Evolutionary conservation across 148 eudicot genomes (phyloP).

Genomic region (Spergularia bocconei): DNA sequence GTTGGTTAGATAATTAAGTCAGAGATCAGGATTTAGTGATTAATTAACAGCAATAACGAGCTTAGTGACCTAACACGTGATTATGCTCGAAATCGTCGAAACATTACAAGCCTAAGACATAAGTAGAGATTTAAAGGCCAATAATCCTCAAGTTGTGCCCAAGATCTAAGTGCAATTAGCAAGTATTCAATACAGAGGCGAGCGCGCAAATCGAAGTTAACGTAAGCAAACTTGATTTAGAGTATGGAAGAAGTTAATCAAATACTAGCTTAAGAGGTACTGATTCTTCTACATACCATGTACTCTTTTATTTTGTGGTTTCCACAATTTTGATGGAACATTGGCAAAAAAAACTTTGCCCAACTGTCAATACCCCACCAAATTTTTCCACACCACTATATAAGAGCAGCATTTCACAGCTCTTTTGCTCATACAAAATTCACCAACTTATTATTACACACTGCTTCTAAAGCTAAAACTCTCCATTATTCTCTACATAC

Average conservation of each 20-base stretch:
- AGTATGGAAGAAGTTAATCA: no score
- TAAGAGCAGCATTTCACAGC: slow-evolving; percentile 37
- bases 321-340: slow-evolving; percentile 23
- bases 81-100: slow-evolving; percentile 6
- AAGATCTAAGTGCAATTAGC: background rate
- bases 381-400: slow-evolving; percentile 50
- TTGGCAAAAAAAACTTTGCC: slow-evolving; percentile 23
- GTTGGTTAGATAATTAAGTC: slow-evolving; percentile 1
- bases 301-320: slow-evolving; percentile 38
- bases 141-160: slow-evolving; percentile 12
- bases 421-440: slow-evolving; percentile 40
- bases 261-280: slow-evolving; percentile 13
- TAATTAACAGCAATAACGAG: slow-evolving; percentile 13
- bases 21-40: slow-evolving; percentile 2
- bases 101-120: background rate
- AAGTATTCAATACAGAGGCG: background rate
- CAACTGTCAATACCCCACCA: slow-evolving; percentile 62
- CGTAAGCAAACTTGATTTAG: background rate
- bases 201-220: background rate
- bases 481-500: no score
- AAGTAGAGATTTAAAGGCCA: slow-evolving; percentile 3
- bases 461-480: no score
- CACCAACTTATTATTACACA: slow-evolving; percentile 12
- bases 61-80: slow-evolving; percentile 20
- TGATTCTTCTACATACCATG: slow-evolving; percentile 33